A percentile compares a stretch with the other conserved stretches of the same genome.
Conservation (phyloP, 2,329 filamentous ascomycete genomes). For the Grosmannia clavigera region DNA sequence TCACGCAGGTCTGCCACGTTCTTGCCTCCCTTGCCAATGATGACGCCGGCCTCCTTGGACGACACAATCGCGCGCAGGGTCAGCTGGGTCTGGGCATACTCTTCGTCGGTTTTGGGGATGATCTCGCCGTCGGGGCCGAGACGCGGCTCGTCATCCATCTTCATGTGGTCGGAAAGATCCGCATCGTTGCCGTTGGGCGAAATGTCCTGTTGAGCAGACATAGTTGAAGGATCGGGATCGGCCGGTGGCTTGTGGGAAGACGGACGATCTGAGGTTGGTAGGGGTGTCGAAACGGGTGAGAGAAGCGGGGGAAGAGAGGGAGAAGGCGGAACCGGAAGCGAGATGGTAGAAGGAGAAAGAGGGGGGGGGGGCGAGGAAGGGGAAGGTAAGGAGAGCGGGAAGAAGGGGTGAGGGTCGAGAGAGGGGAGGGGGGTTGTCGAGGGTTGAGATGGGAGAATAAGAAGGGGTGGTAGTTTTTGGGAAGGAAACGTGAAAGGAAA, state of each 20-base stretch:
- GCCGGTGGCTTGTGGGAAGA: background rate
- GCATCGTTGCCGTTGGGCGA: constrained; percentile 47
- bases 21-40: constrained; percentile 97
- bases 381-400: constrained; percentile 9
- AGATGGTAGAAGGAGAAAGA: constrained; percentile 4
- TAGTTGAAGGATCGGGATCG: constrained; percentile 19
- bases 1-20: constrained; percentile 95
- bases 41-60: constrained; percentile 96
- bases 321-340: constrained; percentile 9
- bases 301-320: constrained; percentile 7
- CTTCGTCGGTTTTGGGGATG: constrained; percentile 85
- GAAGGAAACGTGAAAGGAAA: constrained; percentile 1
- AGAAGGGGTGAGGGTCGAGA: constrained; percentile 3
- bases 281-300: background rate
- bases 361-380: constrained; percentile 10
- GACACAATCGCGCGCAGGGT: constrained; percentile 96
- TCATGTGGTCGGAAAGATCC: constrained; percentile 53
- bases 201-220: constrained; percentile 50
- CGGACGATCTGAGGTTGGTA: background rate
- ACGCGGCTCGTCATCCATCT: constrained; percentile 48
- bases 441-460: background rate
- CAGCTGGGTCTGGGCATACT: constrained; percentile 85
- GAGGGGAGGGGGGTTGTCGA: background rate
- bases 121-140: constrained; percentile 64
- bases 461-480: background rate